Conservation (phyloP, 2,329 filamentous ascomycete genomes). For the Scedosporium dehoogii region DNA sequence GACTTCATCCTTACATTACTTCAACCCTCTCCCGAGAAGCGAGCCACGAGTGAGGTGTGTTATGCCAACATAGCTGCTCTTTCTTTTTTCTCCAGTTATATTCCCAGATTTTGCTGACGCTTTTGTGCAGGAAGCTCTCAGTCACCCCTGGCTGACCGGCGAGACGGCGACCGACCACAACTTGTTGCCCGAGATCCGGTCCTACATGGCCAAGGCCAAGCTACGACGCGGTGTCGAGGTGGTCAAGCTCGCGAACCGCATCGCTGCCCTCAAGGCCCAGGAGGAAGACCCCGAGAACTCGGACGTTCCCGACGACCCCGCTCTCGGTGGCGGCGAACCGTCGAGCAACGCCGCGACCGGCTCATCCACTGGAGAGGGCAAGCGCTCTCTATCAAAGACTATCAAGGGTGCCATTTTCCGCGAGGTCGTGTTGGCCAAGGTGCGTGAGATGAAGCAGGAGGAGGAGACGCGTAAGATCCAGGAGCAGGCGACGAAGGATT, state of each 20-base stretch:
- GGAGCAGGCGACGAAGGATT: constrained; percentile 44
- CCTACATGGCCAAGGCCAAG: constrained; percentile 83
- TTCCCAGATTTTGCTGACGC: background rate
- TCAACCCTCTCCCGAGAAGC: constrained; percentile 65
- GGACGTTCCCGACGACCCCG: constrained; percentile 56
- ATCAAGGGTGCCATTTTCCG: constrained; percentile 71
- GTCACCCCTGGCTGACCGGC: constrained; percentile 83
- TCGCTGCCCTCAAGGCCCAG: constrained; percentile 87
- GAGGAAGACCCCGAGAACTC: constrained; percentile 75
- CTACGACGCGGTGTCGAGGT: constrained; percentile 91
- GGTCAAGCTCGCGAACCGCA: constrained; percentile 91
- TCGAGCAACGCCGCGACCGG: constrained; percentile 15
- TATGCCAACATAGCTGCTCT: constrained; percentile 6
- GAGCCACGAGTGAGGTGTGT: constrained; percentile 66
- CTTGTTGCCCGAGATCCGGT: constrained; percentile 90
- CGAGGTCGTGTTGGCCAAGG: constrained; percentile 89
- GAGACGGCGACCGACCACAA: constrained; percentile 91
- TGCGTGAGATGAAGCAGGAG: constrained; percentile 81
- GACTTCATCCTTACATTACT: constrained; percentile 81
- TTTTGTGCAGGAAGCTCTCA: constrained; percentile 54
- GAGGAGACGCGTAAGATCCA: constrained; percentile 64
- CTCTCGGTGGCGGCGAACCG: constrained; percentile 39
- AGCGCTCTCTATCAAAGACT: constrained; percentile 36
- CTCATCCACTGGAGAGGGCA: constrained; percentile 10
- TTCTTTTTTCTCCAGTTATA: background rate